phyloP scores from a whole-genome alignment of 768 basidiomycete species.

The Zangia roseola region DNA sequence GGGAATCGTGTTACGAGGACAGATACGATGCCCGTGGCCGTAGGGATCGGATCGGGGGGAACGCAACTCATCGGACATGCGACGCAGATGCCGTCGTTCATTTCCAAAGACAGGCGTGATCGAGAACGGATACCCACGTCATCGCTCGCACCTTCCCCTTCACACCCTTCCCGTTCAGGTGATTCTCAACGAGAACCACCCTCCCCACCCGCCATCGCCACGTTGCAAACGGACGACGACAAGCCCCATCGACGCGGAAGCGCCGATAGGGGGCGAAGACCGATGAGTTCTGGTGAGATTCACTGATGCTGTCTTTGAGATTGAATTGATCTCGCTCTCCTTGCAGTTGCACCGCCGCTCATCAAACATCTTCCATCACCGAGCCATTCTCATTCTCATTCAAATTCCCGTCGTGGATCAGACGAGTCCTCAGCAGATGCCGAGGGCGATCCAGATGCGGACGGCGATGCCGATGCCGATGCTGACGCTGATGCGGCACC shows the following conservation, averaged over 20 bases:
- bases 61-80: slow-evolving; percentile 26
- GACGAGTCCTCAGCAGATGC: slow-evolving; percentile 30
- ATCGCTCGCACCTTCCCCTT: slow-evolving; percentile 20
- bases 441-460: slow-evolving; percentile 36
- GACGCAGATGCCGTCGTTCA: slow-evolving; percentile 23
- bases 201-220: slow-evolving; percentile 32
- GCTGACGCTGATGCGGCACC: slow-evolving; percentile 45
- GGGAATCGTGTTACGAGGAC: slow-evolving; percentile 25
- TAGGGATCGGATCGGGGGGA: slow-evolving; percentile 23
- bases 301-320: neutral
- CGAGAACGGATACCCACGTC: slow-evolving; percentile 27
- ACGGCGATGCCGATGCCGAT: slow-evolving; percentile 36
- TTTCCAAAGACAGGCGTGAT: slow-evolving; percentile 27
- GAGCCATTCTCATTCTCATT: slow-evolving; percentile 22
- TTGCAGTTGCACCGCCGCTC: slow-evolving; percentile 15
- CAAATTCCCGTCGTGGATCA: slow-evolving; percentile 26
- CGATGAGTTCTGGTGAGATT: slow-evolving; percentile 28
- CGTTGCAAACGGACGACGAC: slow-evolving; percentile 30
- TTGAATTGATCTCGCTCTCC: slow-evolving; percentile 2
- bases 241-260: slow-evolving; percentile 18
- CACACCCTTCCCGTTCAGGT: slow-evolving; percentile 9
- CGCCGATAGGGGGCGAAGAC: slow-evolving; percentile 28
- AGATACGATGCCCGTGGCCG: slow-evolving; percentile 33
- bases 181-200: slow-evolving; percentile 31
- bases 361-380: slow-evolving; percentile 28